Base-by-base conservation (phyloP, 495 filamentous ascomycete species). In the Entonaema liquescens region DNA sequence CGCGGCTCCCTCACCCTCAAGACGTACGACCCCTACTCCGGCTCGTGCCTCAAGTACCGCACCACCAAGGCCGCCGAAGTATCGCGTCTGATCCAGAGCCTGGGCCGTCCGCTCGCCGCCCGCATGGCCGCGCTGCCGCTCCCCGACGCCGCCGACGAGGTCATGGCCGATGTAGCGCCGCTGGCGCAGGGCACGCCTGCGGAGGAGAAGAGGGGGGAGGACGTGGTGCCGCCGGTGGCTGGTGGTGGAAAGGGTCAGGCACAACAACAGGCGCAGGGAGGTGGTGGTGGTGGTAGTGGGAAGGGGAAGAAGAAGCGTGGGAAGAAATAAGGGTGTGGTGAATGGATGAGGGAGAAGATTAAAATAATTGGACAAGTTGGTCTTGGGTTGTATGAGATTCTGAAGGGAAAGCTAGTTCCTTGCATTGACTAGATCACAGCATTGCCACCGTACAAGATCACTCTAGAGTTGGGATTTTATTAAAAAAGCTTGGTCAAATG, bases 1-100 rank as follows among this genome's bases (percentile, higher is more conserved):
- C 77, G 89, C 70, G 93, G 91, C 67, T 85, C 83, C 25, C 88
- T 99, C 28, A 90, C 86, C 0, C 83, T 98, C 29, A 98, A 97
- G 82, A 97, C 94, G 15, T 99, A 88, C 84, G 93, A 97, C 79
- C 92, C 95, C 0, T 79, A 79, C 28, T 89, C 90, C 12, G 95
- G 95, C 69, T 87, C 88, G 53, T 89, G 90, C 60, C 87, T 99
- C 35, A 97, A 97, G 80, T 99, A 97, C 82, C 86, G 87, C 75
- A 97, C 95, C 17, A 89, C 91, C 78, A 97, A 96, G 74, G 90
- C 89, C n/a, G 92, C 92, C 17, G 94, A 98, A 78, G 95, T 99
- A 3, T 88, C 89, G 2, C 82, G 95, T 35, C 78, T 98, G 77
- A 86, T 98, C 44, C 88, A 88, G 35, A 88, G 87, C 42, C 74